Conservation (phyloP, 768 basidiomycete genomes). For the Harrya chromipes region DNA sequence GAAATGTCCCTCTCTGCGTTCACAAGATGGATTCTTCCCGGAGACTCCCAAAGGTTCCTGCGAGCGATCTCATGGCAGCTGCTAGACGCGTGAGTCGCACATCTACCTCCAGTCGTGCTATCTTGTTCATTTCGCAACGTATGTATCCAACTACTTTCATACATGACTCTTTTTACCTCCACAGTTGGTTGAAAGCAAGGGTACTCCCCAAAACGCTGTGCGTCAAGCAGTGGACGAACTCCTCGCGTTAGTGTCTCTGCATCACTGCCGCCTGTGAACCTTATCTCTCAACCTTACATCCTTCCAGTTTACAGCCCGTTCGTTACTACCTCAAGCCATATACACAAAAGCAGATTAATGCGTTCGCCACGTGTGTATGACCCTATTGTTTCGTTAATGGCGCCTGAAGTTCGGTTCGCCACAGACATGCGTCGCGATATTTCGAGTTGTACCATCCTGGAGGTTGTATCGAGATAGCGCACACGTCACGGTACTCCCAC, state of each 20-base stretch:
- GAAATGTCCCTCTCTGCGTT: conserved; percentile 73
- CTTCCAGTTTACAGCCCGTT: conserved; percentile 63
- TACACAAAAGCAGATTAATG: conserved; percentile 84
- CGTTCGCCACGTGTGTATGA: conserved; percentile 82
- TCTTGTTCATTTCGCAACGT: conserved; percentile 22
- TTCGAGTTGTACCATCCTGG: conserved; percentile 83
- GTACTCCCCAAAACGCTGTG: conserved; percentile 53
- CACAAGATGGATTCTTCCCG: conserved; percentile 87
- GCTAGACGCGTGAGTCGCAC: conserved; percentile 68
- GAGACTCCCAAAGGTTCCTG: conserved; percentile 71
- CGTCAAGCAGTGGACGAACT: conserved; percentile 77
- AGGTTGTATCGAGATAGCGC: conserved; percentile 84
- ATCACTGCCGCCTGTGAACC: conserved; percentile 14
- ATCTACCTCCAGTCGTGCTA: conserved; percentile 25
- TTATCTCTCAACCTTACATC: conserved; percentile 11
- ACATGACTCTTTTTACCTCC: conserved; percentile 14
- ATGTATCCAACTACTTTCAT: conserved; percentile 21
- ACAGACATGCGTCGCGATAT: conserved; percentile 84
- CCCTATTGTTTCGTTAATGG: conserved; percentile 25
- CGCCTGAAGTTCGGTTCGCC: conserved; percentile 25
- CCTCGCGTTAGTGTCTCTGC: conserved; percentile 54
- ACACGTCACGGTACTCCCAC: conserved; percentile 84
- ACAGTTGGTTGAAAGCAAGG: conserved; percentile 60
- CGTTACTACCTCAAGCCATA: conserved; percentile 74
- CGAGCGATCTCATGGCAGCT: conserved; percentile 63